Evolutionary conservation across 23 red algal genomes (phyloP).

Genomic region (Chondrus crispus): DNA sequence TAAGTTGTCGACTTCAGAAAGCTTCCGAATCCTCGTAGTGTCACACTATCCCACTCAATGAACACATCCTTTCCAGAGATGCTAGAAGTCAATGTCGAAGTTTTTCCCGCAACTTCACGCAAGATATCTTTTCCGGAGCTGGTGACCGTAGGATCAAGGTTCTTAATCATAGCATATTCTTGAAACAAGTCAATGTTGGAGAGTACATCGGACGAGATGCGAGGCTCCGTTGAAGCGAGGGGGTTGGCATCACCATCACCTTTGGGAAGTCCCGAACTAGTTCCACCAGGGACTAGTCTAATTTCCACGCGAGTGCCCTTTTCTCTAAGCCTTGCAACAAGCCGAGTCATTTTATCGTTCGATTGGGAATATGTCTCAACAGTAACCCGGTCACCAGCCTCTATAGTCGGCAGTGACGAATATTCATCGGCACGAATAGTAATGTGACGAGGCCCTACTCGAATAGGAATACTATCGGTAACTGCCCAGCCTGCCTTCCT

Average conservation of each 20-base stretch:
- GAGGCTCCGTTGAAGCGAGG: slow-evolving; percentile 14
- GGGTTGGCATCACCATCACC: not conserved
- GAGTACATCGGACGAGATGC: not conserved
- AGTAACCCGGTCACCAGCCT: slow-evolving; percentile 7
- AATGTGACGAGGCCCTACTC: slow-evolving; percentile 70
- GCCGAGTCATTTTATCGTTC: not conserved
- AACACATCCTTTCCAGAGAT: slow-evolving; percentile 26
- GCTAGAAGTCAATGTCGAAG: not conserved
- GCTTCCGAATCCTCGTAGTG: slow-evolving; percentile 56
- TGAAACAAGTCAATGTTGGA: slow-evolving; percentile 49
- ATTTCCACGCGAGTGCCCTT: slow-evolving; percentile 46
- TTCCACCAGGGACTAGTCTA: not conserved
- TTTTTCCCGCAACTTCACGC: slow-evolving; percentile 21
- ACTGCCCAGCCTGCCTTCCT: slow-evolving; percentile 51
- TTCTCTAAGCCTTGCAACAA: slow-evolving; percentile 9
- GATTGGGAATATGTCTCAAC: not conserved
- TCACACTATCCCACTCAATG: slow-evolving; percentile 54
- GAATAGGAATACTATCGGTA: slow-evolving; percentile 56
- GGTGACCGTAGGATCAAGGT: not conserved
- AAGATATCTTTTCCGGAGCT: slow-evolving; percentile 28
- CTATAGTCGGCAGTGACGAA: not conserved
- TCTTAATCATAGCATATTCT: slow-evolving; percentile 31
- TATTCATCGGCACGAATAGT: slow-evolving; percentile 6
- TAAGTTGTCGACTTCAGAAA: slow-evolving; percentile 58
- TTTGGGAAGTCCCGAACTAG: not conserved